Percentiles rank a stretch among this genome's conserved stretches.
phyloP scores from a whole-genome alignment of 352 stramenopile genomes.

The Lagenidium giganteum region DNA sequence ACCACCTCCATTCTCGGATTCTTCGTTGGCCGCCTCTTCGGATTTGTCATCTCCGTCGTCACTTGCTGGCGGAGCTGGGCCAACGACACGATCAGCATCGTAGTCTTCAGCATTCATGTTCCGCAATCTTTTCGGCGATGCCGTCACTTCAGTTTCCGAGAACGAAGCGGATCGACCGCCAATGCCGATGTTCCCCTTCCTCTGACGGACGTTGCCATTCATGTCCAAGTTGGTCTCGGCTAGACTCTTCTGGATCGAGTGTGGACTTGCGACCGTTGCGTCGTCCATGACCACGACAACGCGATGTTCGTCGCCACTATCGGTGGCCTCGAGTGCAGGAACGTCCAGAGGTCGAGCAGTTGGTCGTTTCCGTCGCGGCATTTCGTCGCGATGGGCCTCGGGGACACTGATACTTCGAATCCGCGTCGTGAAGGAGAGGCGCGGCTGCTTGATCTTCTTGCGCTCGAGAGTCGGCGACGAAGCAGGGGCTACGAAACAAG shows the following conservation, averaged over 20 bases:
- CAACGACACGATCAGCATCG: too few species aligned
- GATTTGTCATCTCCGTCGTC: constrained; percentile 10
- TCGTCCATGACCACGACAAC: constrained; percentile 56
- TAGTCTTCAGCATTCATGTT: neutral
- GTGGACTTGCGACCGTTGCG: constrained; percentile 61
- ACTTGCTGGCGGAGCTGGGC: constrained; percentile 9
- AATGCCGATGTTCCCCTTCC: constrained; percentile 17
- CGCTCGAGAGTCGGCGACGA: too few species aligned
- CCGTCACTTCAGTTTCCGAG: constrained; percentile 2
- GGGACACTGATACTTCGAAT: too few species aligned
- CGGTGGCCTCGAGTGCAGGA: constrained; percentile 11
- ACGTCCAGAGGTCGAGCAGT: constrained; percentile 13
- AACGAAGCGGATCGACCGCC: too few species aligned
- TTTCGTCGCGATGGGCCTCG: too few species aligned
- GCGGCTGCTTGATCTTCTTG: too few species aligned
- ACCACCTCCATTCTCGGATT: constrained; percentile 10
- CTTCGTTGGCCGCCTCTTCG: constrained; percentile 12
- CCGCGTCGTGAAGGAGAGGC: too few species aligned
- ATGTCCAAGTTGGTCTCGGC: constrained; percentile 46
- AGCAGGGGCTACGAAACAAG: too few species aligned
- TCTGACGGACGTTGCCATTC: constrained; percentile 31
- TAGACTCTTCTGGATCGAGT: constrained; percentile 59
- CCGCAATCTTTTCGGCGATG: neutral
- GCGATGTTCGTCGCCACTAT: constrained; percentile 41
- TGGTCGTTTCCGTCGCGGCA: constrained; percentile 14